Percentiles rank a stretch among this genome's conserved stretches.
These are phyloP conservation scores for Phyllosticta ampelicida DNA, from an alignment of 2,329 filamentous ascomycete species.

Conservation along the genomic window DNA sequence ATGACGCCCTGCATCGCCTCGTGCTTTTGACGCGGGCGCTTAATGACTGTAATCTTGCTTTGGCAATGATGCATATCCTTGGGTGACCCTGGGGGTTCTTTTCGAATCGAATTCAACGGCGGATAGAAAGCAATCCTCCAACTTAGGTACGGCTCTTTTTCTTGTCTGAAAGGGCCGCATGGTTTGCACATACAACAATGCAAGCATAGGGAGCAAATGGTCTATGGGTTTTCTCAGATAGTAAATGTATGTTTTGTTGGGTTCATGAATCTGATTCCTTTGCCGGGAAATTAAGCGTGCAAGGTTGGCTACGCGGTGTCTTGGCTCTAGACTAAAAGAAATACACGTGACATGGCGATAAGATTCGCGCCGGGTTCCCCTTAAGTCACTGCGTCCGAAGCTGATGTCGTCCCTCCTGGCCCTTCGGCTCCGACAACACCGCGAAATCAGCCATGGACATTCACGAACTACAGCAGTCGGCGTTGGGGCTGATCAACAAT, in stretches of 20 bases:
- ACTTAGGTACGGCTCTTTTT: neutral
- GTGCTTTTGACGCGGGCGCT: conserved; percentile 15
- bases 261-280: neutral
- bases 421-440: neutral
- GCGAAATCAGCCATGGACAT: conserved; percentile 39
- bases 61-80: conserved; percentile 21
- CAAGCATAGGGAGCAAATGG: conserved; percentile 10
- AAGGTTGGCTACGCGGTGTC: neutral
- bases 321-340: neutral
- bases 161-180: conserved; percentile 1
- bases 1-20: conserved; percentile 20
- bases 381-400: neutral
- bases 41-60: conserved; percentile 31
- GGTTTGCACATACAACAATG: conserved; percentile 11
- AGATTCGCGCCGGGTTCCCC: neutral
- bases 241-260: conserved; percentile 8
- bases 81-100: conserved; percentile 3
- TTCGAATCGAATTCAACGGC: conserved; percentile 5
- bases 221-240: conserved; percentile 10
- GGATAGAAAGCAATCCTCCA: conserved; percentile 8
- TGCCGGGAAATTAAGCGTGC: neutral
- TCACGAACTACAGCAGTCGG: conserved; percentile 43
- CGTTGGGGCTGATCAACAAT: conserved; percentile 44
- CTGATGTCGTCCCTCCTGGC: neutral
- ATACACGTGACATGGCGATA: conserved; percentile 3